Percentiles rank a stretch among this genome's conserved stretches.
Evolutionary conservation across 2,329 filamentous ascomycete species (phyloP).

Genomic region (Rhinocladiella similis): DNA sequence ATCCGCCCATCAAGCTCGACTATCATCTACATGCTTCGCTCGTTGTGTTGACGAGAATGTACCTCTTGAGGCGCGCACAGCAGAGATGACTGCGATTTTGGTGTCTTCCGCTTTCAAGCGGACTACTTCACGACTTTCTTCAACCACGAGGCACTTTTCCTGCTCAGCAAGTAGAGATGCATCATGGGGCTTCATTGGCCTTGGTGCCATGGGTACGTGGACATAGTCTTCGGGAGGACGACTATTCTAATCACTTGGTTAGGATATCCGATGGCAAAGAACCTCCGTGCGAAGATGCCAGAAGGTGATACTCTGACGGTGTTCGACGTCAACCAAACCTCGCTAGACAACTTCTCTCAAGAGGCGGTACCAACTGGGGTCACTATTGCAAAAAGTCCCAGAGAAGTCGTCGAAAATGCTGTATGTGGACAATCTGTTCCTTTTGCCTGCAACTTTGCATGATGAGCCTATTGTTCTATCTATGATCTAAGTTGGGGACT

Average conservation of each 20-base stretch:
- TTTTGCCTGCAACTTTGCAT: slow-evolving; percentile 32
- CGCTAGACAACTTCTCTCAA: slow-evolving; percentile 57
- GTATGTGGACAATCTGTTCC: slow-evolving; percentile 49
- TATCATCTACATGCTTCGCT: slow-evolving; percentile 13
- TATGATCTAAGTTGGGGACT: slow-evolving; percentile 75
- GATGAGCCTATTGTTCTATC: slow-evolving; percentile 56
- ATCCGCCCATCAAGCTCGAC: background rate
- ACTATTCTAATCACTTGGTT: slow-evolving; percentile 13
- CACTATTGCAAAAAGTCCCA: slow-evolving; percentile 56
- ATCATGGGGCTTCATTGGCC: slow-evolving; percentile 60
- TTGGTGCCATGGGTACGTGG: slow-evolving; percentile 60
- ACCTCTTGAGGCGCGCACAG: slow-evolving; percentile 22
- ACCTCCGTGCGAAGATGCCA: slow-evolving; percentile 66
- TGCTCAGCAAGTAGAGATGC: slow-evolving; percentile 45
- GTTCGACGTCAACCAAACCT: slow-evolving; percentile 64
- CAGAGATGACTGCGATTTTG: slow-evolving; percentile 24
- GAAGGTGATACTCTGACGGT: slow-evolving; percentile 62
- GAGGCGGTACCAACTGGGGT: slow-evolving; percentile 54
- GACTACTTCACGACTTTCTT: slow-evolving; percentile 5
- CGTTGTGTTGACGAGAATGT: slow-evolving; percentile 17
- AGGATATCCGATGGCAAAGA: slow-evolving; percentile 74
- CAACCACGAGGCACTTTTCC: slow-evolving; percentile 44
- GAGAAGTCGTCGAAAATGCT: slow-evolving; percentile 66
- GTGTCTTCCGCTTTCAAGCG: slow-evolving; percentile 18
- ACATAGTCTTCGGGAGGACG: background rate